These are phyloP conservation scores for Pleurotus djamor DNA, from an alignment of 768 basidiomycete species.

Conservation along the genomic window DNA sequence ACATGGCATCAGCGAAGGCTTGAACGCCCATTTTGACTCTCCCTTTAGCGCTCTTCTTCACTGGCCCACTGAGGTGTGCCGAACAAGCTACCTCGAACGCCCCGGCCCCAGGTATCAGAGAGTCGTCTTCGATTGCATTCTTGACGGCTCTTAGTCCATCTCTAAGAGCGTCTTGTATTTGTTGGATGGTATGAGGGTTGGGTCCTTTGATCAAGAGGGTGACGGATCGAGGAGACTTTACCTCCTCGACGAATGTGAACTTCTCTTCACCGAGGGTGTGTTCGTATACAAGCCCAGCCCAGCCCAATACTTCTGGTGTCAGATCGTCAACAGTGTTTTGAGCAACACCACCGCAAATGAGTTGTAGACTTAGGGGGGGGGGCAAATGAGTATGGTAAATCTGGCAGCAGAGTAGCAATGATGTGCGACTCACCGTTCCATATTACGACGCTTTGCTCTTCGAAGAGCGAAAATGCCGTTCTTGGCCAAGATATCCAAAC, in stretches of 20 bases:
- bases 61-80: slow-evolving; percentile 71
- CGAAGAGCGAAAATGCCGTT: slow-evolving; percentile 94
- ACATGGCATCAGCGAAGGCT: slow-evolving; percentile 92
- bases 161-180: slow-evolving; percentile 97
- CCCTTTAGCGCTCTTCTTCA: slow-evolving; percentile 89
- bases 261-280: slow-evolving; percentile 99
- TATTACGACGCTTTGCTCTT: slow-evolving; percentile 95
- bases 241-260: slow-evolving; percentile 96
- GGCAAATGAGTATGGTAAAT: too few relatives aligned
- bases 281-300: slow-evolving; percentile 98
- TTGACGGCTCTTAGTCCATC: slow-evolving; percentile 96
- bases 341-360: slow-evolving; percentile 91
- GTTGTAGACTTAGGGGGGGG: slow-evolving; percentile 69
- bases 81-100: slow-evolving; percentile 96
- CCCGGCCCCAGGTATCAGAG: slow-evolving; percentile 92
- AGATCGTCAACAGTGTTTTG: slow-evolving; percentile 99
- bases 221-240: slow-evolving; percentile 92
- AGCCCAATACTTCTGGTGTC: slow-evolving; percentile 86
- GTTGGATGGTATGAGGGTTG: slow-evolving; percentile 92
- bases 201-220: slow-evolving; percentile 98
- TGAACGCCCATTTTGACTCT: slow-evolving; percentile 96
- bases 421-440: slow-evolving; percentile 76
- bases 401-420: neutral
- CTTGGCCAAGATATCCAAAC: slow-evolving; percentile 93
- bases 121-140: slow-evolving; percentile 91